Conservation (phyloP, 1,139 yeast genomes). For the Groenewaldozyma sp. region DNA sequence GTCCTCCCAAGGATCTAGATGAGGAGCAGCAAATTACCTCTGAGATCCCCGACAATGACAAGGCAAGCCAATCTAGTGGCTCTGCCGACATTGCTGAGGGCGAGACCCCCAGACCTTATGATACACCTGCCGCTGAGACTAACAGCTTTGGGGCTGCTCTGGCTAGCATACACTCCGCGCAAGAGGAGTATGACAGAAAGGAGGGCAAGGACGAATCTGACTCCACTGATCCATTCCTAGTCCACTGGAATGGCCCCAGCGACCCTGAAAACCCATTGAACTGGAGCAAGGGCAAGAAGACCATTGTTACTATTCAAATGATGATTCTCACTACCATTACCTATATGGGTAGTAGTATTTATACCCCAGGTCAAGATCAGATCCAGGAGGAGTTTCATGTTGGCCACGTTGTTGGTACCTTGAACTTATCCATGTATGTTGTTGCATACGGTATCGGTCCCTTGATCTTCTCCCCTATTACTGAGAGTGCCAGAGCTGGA, state of each 20-base stretch:
- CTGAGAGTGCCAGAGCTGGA: constrained; percentile 44
- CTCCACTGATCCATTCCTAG: constrained; percentile 15
- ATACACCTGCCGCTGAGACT: neutral
- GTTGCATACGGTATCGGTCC: constrained; percentile 51
- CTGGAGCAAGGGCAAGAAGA: constrained; percentile 39
- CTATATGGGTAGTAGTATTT: constrained; percentile 52
- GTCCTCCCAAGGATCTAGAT: neutral
- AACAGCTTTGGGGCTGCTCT: constrained; percentile 2
- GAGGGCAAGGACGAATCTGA: constrained; percentile 32
- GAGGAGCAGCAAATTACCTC: neutral
- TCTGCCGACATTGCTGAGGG: neutral
- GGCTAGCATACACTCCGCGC: neutral
- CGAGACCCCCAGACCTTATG: neutral
- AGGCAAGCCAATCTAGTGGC: neutral
- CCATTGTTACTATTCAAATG: constrained; percentile 33
- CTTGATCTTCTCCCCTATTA: constrained; percentile 43
- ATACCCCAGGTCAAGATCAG: constrained; percentile 43
- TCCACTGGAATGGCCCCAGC: constrained; percentile 40
- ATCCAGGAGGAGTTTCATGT: constrained; percentile 38
- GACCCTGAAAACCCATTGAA: constrained; percentile 52
- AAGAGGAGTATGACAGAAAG: constrained; percentile 22
- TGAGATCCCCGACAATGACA: neutral
- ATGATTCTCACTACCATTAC: constrained; percentile 42
- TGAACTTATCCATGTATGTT: constrained; percentile 47
- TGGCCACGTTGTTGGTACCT: constrained; percentile 35